Conservation (phyloP, 2,329 filamentous ascomycete genomes). For the Fusarium acutatum region DNA sequence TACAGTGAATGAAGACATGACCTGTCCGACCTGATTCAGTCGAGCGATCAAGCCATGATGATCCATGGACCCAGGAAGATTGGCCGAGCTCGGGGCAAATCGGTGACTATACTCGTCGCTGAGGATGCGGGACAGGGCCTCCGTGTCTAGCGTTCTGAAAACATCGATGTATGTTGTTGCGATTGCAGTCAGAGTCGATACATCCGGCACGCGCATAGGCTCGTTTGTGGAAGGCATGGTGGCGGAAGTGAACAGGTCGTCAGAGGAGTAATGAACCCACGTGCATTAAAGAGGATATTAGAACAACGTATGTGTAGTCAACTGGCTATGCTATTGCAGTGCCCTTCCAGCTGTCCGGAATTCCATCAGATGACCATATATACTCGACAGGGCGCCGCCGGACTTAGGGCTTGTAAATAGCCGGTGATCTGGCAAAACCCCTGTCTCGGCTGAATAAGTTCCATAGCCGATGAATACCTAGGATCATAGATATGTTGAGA, state of each 20-base stretch:
- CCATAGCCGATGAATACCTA: neutral
- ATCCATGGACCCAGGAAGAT: neutral
- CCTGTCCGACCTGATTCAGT: neutral
- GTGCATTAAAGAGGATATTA: too few species aligned
- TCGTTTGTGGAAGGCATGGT: neutral
- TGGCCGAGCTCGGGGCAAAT: neutral
- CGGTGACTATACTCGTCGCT: neutral
- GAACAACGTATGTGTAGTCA: neutral
- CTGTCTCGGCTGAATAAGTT: neutral
- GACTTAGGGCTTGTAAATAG: neutral
- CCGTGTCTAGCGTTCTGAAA: neutral
- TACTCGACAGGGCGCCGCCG: too few species aligned
- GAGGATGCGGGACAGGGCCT: neutral
- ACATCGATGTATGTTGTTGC: neutral
- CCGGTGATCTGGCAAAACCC: neutral
- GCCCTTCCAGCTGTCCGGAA: neutral
- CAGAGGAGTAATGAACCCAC: too few species aligned
- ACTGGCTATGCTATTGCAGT: neutral
- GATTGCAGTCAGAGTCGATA: neutral
- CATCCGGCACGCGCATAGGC: too few species aligned
- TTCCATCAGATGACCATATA: neutral
- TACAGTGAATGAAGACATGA: neutral
- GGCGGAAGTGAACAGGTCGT: rapidly evolving
- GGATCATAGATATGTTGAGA: rapidly evolving
- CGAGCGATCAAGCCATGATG: neutral